Evolutionary conservation across 257 asterid genomes (phyloP).

Genomic region (Solanum lycopersicoides): DNA sequence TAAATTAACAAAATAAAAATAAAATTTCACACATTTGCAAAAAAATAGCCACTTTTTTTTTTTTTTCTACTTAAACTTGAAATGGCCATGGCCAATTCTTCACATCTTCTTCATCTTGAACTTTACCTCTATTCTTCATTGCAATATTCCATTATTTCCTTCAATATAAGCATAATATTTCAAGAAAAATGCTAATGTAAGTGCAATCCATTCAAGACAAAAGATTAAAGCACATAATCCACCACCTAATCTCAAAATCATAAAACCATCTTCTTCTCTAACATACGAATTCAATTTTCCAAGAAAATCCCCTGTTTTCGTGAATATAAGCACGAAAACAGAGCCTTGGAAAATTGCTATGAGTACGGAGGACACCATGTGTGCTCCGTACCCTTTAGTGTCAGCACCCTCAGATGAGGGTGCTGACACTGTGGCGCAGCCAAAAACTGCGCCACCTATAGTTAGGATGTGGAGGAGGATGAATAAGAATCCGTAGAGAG

Average conservation of each 20-base stretch:
- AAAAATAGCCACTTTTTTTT: neutral
- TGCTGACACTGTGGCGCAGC: constrained; percentile 54
- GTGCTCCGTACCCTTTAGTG: constrained; percentile 62
- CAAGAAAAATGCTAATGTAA: constrained; percentile 72
- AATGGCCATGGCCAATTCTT: constrained; percentile 78
- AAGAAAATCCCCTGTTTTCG: constrained; percentile 60
- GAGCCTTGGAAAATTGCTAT: constrained; percentile 92
- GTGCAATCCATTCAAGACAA: constrained; percentile 80
- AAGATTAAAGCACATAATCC: constrained; percentile 57
- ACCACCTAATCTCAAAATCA: constrained; percentile 67
- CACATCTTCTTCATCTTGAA: constrained; percentile 56
- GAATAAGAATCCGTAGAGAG: constrained; percentile 32
- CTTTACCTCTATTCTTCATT: constrained; percentile 37
- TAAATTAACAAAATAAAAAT: neutral
- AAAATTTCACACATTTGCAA: neutral
- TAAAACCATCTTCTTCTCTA: constrained; percentile 66
- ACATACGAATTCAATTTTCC: constrained; percentile 71
- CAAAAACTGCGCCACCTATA: constrained; percentile 29
- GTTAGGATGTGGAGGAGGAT: constrained; percentile 36
- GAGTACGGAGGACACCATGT: constrained; percentile 77
- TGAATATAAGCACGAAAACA: constrained; percentile 69
- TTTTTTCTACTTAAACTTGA: constrained; percentile 29
- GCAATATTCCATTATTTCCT: constrained; percentile 18
- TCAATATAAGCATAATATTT: constrained; percentile 66
- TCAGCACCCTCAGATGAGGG: constrained; percentile 7